Percentiles rank a stretch among this genome's conserved stretches.
Evolutionary conservation across 2,329 filamentous ascomycete species (phyloP).

Genomic region (Arachnopeziza araneosa): DNA sequence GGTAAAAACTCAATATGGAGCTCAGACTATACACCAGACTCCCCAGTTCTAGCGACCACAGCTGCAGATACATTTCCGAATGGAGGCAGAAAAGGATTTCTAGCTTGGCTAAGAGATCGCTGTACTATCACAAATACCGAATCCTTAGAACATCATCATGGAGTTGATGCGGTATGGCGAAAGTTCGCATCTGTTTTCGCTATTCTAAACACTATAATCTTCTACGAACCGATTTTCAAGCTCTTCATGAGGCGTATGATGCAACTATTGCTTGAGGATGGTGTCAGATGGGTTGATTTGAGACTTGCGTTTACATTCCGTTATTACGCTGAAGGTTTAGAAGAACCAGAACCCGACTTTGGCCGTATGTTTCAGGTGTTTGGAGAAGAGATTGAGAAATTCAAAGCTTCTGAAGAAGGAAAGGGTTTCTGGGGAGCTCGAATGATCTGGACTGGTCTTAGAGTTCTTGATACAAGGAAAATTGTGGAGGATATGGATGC

Average conservation of each 20-base stretch:
- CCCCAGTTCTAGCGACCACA: constrained; percentile 35
- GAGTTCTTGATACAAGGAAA: constrained; percentile 54
- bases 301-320: constrained; percentile 68
- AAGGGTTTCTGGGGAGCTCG: constrained; percentile 77
- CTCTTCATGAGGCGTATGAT: constrained; percentile 69
- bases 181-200: constrained; percentile 74
- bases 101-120: constrained; percentile 69
- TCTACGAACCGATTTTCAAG: constrained; percentile 87
- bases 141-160: constrained; percentile 73
- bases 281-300: constrained; percentile 79
- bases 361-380: constrained; percentile 66
- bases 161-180: constrained; percentile 76
- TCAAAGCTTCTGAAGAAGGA: constrained; percentile 66
- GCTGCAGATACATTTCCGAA: constrained; percentile 72
- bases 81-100: constrained; percentile 65
- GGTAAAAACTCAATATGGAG: constrained; percentile 57
- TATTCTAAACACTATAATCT: constrained; percentile 68
- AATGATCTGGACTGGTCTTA: constrained; percentile 77
- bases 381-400: constrained; percentile 71
- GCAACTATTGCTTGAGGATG: constrained; percentile 67
- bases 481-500: constrained; percentile 80
- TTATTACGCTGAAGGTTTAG: constrained; percentile 60
- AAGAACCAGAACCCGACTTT: constrained; percentile 62
- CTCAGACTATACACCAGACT: constrained; percentile 48
- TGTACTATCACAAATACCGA: constrained; percentile 68